Conservation (phyloP, 495 filamentous ascomycete genomes). For the Talaromyces adpressus region DNA sequence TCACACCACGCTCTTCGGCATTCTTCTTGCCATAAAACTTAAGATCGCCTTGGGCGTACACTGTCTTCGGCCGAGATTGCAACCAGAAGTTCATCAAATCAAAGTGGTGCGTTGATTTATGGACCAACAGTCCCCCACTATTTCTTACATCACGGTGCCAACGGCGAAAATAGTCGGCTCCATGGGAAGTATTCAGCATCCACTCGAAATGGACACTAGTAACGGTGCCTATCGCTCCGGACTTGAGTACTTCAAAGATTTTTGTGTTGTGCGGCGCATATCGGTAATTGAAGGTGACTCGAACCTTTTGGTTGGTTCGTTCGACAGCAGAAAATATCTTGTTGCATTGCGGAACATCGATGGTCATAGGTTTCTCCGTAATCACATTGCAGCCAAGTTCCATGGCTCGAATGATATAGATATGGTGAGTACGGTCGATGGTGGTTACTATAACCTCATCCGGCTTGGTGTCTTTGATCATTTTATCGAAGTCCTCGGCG, state of each 20-base stretch:
- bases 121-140: conserved; percentile 37
- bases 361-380: conserved; percentile 55
- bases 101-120: neutral
- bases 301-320: neutral
- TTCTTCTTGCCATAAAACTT: neutral
- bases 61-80: neutral
- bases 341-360: conserved; percentile 46
- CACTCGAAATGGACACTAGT: conserved; percentile 54
- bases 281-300: neutral
- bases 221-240: conserved; percentile 44
- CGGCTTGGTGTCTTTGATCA: conserved; percentile 45
- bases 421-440: conserved; percentile 51
- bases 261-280: neutral
- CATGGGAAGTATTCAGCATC: conserved; percentile 52
- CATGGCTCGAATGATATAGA: conserved; percentile 47
- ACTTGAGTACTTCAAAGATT: conserved; percentile 34
- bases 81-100: neutral
- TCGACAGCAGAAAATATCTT: conserved; percentile 13
- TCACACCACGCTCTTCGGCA: neutral
- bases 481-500: conserved; percentile 44
- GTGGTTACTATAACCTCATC: conserved; percentile 53
- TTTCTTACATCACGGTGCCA: conserved; percentile 55
- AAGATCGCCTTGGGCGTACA: neutral
- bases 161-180: conserved; percentile 54
- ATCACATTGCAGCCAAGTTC: conserved; percentile 50